phyloP scores from a whole-genome alignment of 2,329 filamentous ascomycete genomes.

The Calonectria pseudoturangicola region DNA sequence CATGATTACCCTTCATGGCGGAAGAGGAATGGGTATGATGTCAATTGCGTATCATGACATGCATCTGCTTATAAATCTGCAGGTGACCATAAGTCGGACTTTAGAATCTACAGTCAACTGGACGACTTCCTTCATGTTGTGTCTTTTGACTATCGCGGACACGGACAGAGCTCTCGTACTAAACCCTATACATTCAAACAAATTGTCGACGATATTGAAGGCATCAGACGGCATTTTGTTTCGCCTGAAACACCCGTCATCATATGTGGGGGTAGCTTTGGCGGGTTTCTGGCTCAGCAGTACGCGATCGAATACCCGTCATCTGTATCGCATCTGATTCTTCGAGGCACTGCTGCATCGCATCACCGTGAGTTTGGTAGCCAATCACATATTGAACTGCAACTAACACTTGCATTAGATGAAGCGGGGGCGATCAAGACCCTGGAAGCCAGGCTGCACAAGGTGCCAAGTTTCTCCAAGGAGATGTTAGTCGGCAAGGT shows the following conservation, averaged over 20 bases:
- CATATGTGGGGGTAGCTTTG: conserved; percentile 47
- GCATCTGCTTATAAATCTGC: background rate
- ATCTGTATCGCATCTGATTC: conserved; percentile 39
- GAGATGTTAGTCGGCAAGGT: conserved; percentile 46
- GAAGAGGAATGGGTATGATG: conserved; percentile 45
- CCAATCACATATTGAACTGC: background rate
- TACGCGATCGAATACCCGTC: conserved; percentile 44
- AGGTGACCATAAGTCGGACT: conserved; percentile 46
- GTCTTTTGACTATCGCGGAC: conserved; percentile 46
- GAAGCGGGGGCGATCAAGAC: conserved; percentile 46
- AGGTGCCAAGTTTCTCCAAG: conserved; percentile 41
- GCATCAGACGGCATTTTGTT: conserved; percentile 37
- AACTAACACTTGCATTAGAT: conserved; percentile 30
- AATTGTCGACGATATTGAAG: conserved; percentile 46
- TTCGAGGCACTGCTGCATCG: conserved; percentile 44
- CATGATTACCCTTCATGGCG: conserved; percentile 47
- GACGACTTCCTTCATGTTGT: conserved; percentile 38
- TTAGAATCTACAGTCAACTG: conserved; percentile 41
- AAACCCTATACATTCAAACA: conserved; percentile 48
- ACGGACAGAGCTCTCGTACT: conserved; percentile 46
- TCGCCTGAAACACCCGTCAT: conserved; percentile 34
- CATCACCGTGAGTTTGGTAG: conserved; percentile 41
- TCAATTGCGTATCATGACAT: conserved; percentile 6
- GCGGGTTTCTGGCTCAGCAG: conserved; percentile 46
- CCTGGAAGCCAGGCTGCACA: conserved; percentile 38